Evolutionary conservation across 495 filamentous ascomycete species (phyloP).

Genomic region (Aspergillus biplanus): DNA sequence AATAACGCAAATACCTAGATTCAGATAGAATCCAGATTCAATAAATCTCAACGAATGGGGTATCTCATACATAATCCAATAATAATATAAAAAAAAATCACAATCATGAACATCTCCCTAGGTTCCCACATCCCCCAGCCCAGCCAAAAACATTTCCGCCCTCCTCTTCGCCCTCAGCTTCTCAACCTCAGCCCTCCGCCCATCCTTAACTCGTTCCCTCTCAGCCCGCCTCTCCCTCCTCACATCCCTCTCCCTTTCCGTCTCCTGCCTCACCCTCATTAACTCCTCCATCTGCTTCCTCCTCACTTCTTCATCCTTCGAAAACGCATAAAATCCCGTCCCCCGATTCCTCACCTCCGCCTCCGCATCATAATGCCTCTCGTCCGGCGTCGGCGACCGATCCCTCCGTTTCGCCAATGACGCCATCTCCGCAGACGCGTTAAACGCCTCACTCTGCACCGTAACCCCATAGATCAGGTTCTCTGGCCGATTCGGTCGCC

Average conservation of each 20-base stretch:
- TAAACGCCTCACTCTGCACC: slow-evolving; percentile 80
- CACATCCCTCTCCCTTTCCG: slow-evolving; percentile 63
- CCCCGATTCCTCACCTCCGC: slow-evolving; percentile 85
- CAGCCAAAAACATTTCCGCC: slow-evolving; percentile 74
- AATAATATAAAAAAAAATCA: slow-evolving; percentile 6
- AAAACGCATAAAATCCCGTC: slow-evolving; percentile 88
- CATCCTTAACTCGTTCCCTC: slow-evolving; percentile 54
- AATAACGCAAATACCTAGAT: not conserved
- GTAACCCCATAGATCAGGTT: slow-evolving; percentile 83
- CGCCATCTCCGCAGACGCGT: slow-evolving; percentile 67
- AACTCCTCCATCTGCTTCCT: slow-evolving; percentile 76
- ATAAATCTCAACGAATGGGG: slow-evolving; percentile 20
- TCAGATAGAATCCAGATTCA: slow-evolving; percentile 4
- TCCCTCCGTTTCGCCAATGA: slow-evolving; percentile 74
- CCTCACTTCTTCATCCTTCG: slow-evolving; percentile 65
- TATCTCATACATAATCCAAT: slow-evolving; percentile 21
- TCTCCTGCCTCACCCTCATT: slow-evolving; percentile 65
- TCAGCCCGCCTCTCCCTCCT: slow-evolving; percentile 50
- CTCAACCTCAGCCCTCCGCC: slow-evolving; percentile 59
- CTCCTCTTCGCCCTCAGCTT: slow-evolving; percentile 60
- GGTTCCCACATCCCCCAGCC: slow-evolving; percentile 31
- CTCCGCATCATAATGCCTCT: slow-evolving; percentile 81
- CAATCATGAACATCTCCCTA: not conserved
- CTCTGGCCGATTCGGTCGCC: slow-evolving; percentile 64
- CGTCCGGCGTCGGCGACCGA: slow-evolving; percentile 70